These are phyloP conservation scores for Albatrellus ellisii DNA, from an alignment of 768 basidiomycete genomes.

Conservation along the genomic window DNA sequence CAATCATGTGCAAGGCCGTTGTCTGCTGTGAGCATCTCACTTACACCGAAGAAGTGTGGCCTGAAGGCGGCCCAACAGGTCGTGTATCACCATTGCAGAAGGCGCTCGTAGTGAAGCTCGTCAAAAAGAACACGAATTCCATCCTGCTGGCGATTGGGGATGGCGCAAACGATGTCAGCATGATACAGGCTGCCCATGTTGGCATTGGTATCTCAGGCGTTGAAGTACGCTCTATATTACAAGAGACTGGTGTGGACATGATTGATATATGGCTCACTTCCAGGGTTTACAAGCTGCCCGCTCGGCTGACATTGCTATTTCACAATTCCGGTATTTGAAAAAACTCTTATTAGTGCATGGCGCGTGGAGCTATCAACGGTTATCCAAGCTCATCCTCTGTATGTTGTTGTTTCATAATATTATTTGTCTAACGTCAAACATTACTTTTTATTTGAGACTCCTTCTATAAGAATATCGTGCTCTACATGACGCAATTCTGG, in stretches of 20 bases:
- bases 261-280: background rate
- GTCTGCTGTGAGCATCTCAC: slow-evolving; percentile 67
- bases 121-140: slow-evolving; percentile 90
- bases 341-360: slow-evolving; percentile 95
- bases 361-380: slow-evolving; percentile 93
- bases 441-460: slow-evolving; percentile 44
- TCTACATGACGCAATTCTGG: slow-evolving; percentile 99
- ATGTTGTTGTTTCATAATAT: slow-evolving; percentile 20
- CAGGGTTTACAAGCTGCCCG: slow-evolving; percentile 97
- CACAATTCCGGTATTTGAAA: slow-evolving; percentile 92
- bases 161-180: slow-evolving; percentile 96
- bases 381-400: slow-evolving; percentile 96
- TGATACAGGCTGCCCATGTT: slow-evolving; percentile 98
- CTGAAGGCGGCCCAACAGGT: no score
- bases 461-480: slow-evolving; percentile 97
- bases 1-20: slow-evolving; percentile 97
- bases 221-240: slow-evolving; percentile 40
- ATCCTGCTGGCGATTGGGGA: slow-evolving; percentile 96
- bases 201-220: slow-evolving; percentile 97
- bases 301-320: slow-evolving; percentile 94
- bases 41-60: slow-evolving; percentile 1
- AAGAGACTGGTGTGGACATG: background rate
- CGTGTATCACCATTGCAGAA: slow-evolving; percentile 98
- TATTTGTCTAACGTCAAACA: slow-evolving; percentile 10
- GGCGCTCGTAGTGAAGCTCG: slow-evolving; percentile 95